Evolutionary conservation across 768 basidiomycete genomes (phyloP).

Genomic region (Udeniomyces megalosporus): DNA sequence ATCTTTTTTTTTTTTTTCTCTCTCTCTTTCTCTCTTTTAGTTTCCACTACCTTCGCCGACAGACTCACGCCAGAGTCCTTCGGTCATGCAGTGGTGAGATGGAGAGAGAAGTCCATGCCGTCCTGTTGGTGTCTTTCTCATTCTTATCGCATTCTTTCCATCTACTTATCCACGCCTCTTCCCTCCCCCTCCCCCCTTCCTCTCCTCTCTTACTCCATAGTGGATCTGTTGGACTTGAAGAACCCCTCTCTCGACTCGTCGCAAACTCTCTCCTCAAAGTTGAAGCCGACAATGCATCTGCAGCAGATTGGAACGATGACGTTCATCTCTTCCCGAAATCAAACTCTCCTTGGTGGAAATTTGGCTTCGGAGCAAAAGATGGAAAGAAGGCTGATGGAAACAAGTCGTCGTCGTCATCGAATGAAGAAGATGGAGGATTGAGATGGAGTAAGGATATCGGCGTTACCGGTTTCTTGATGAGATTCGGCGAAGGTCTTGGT

Average conservation of each 20-base stretch:
- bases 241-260: constrained; percentile 58
- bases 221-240: constrained; percentile 76
- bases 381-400: constrained; percentile 28
- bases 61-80: constrained; percentile 49
- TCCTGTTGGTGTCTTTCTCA: constrained; percentile 34
- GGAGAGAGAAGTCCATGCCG: constrained; percentile 79
- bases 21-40: background rate
- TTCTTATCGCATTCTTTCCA: too few species aligned
- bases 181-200: too few species aligned
- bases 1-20: background rate
- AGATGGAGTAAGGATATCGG: constrained; percentile 67
- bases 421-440: constrained; percentile 40
- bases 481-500: constrained; percentile 89
- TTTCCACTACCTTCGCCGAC: constrained; percentile 13
- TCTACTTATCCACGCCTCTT: too few species aligned
- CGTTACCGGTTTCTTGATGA: constrained; percentile 80
- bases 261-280: constrained; percentile 48
- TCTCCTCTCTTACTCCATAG: too few species aligned
- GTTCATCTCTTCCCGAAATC: constrained; percentile 3
- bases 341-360: constrained; percentile 19
- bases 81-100: constrained; percentile 87
- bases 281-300: constrained; percentile 26
- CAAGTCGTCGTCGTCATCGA: too few species aligned
- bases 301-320: constrained; percentile 36
- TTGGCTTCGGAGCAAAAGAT: constrained; percentile 17